phyloP scores from a whole-genome alignment of 2,329 filamentous ascomycete species.

The Aureobasidium sp. region DNA sequence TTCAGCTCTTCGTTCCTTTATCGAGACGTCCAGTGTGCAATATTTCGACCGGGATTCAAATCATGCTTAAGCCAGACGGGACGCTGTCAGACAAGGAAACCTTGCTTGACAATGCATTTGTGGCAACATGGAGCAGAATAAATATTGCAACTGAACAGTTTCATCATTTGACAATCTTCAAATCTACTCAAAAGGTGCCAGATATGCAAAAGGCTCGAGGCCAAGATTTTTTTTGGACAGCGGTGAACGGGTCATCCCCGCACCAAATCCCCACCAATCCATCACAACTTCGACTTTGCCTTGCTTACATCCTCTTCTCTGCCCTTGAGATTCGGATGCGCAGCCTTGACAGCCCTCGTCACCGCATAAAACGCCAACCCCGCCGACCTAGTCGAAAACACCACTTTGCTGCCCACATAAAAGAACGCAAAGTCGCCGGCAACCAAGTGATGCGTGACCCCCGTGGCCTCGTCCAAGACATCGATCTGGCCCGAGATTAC shows the following conservation, averaged over 20 bases:
- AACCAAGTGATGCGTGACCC: conserved; percentile 20
- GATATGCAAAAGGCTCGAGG: not conserved
- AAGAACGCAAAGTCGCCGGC: conserved; percentile 22
- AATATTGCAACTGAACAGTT: too few relatives aligned
- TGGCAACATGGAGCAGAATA: too few relatives aligned
- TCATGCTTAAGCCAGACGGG: too few relatives aligned
- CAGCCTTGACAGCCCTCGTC: conserved; percentile 19
- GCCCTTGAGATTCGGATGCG: conserved; percentile 18
- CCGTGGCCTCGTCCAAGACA: conserved; percentile 21
- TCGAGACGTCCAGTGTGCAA: too few relatives aligned
- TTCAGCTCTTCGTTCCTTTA: too few relatives aligned
- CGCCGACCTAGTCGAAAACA: conserved; percentile 20
- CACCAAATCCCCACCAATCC: not conserved
- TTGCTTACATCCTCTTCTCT: conserved; percentile 17
- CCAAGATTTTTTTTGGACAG: not conserved
- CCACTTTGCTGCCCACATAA: conserved; percentile 19
- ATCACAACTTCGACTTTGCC: conserved; percentile 2
- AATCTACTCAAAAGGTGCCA: too few relatives aligned
- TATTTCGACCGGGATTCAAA: too few relatives aligned
- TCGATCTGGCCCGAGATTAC: conserved; percentile 21
- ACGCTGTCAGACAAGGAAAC: too few relatives aligned
- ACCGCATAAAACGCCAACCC: conserved; percentile 22
- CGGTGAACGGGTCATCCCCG: not conserved
- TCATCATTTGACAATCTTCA: too few relatives aligned
- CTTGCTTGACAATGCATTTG: too few relatives aligned